These are phyloP conservation scores for Bremia lactucae DNA, from an alignment of 352 stramenopile species.

Conservation along the genomic window DNA sequence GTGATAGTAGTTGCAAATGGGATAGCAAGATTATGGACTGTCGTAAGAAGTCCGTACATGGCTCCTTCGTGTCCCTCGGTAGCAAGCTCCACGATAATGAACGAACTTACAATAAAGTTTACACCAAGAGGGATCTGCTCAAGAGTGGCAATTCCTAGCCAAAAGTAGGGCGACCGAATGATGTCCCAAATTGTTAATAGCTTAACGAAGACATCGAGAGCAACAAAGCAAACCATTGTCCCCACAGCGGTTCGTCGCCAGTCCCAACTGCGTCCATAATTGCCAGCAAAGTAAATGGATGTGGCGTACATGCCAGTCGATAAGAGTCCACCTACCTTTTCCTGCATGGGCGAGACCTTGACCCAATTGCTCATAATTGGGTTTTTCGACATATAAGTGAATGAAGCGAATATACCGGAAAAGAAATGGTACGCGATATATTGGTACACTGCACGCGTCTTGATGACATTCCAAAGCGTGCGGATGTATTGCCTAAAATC, in stretches of 20 bases:
- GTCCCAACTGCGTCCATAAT: conserved; percentile 43
- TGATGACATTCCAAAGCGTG: conserved; percentile 33
- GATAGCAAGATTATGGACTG: conserved; percentile 37
- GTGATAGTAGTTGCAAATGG: conserved; percentile 37
- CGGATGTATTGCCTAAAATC: conserved; percentile 32
- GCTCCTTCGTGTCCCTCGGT: conserved; percentile 46
- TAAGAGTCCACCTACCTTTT: conserved; percentile 30
- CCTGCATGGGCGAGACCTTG: conserved; percentile 22
- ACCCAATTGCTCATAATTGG: conserved; percentile 39
- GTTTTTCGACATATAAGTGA: conserved; percentile 31
- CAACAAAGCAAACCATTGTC: conserved; percentile 24
- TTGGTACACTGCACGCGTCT: conserved; percentile 39
- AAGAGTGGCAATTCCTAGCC: conserved; percentile 29
- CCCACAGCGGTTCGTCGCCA: conserved; percentile 30
- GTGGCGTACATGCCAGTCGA: conserved; percentile 24
- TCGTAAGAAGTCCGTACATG: conserved; percentile 55
- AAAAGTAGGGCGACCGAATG: conserved; percentile 40
- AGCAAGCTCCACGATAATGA: conserved; percentile 49
- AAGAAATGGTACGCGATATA: conserved; percentile 34
- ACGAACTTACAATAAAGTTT: conserved; percentile 44
- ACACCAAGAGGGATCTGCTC: conserved; percentile 38
- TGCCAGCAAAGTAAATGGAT: conserved; percentile 39
- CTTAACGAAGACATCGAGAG: conserved; percentile 29
- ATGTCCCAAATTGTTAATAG: conserved; percentile 43
- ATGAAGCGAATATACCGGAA: conserved; percentile 25